Conservation (phyloP, 441 rosid genomes). For the Gossypium davidsonii region DNA sequence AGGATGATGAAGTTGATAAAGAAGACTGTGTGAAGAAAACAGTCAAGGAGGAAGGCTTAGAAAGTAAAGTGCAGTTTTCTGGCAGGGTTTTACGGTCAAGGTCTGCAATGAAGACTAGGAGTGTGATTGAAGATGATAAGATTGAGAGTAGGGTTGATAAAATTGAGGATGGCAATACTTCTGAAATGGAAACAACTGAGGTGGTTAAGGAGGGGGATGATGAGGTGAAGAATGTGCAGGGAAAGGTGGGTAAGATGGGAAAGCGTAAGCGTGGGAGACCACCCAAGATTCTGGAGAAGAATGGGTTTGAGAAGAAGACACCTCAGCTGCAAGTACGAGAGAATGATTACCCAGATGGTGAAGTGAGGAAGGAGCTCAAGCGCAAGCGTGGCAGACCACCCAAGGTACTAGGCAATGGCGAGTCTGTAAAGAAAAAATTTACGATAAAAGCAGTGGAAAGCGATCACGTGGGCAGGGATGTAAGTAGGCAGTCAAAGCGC, state of each 20-base stretch:
- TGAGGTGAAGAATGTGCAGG: constrained; percentile 10
- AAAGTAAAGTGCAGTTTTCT: constrained; percentile 19
- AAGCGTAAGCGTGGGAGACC: constrained; percentile 22
- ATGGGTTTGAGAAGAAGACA: constrained; percentile 11
- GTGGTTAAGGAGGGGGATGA: constrained; percentile 11
- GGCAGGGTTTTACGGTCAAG: constrained; percentile 49
- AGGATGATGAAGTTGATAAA: constrained; percentile 18
- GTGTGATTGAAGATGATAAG: constrained; percentile 10
- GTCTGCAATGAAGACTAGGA: constrained; percentile 20
- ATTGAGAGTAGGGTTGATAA: constrained; percentile 7
- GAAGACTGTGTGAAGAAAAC: constrained; percentile 25
- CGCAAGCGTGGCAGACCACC: constrained; percentile 22
- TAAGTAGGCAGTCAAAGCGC: not conserved
- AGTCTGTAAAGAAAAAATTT: not conserved
- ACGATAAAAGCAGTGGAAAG: not conserved
- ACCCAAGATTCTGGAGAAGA: constrained; percentile 14
- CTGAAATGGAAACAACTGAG: constrained; percentile 7
- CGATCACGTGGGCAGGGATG: not conserved
- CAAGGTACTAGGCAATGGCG: constrained; percentile 14
- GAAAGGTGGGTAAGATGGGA: constrained; percentile 1
- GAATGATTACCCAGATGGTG: constrained; percentile 14
- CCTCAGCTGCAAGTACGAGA: constrained; percentile 16
- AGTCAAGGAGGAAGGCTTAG: constrained; percentile 14
- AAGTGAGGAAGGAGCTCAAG: constrained; percentile 16
- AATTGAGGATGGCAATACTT: constrained; percentile 7